These are phyloP conservation scores for Tuber magnatum DNA, from an alignment of 495 filamentous ascomycete genomes.

Conservation along the genomic window DNA sequence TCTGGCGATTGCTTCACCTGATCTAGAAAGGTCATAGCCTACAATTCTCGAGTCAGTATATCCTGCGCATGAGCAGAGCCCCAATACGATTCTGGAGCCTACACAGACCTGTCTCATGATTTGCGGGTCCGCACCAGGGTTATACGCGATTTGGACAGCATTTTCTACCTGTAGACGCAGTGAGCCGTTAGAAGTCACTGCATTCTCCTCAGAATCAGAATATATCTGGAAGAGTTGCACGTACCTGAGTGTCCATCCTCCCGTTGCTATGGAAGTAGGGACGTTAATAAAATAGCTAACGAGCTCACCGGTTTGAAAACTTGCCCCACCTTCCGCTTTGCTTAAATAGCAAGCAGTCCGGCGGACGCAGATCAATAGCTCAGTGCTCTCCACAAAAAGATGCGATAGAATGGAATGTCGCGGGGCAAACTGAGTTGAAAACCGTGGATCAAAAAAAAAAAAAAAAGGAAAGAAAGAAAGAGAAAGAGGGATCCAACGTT, in stretches of 20 bases:
- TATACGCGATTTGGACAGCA: slow-evolving; percentile 35
- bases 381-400: not conserved
- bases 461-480: not conserved
- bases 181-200: not conserved
- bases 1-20: slow-evolving; percentile 37
- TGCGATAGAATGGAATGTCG: not conserved
- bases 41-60: not conserved
- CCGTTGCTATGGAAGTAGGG: not conserved
- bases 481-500: not conserved
- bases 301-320: not conserved
- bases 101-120: slow-evolving; percentile 35
- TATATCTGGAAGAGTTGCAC: not conserved
- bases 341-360: not conserved
- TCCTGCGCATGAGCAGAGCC: slow-evolving; percentile 9
- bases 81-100: not conserved
- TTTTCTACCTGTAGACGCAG: slow-evolving; percentile 33
- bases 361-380: not conserved
- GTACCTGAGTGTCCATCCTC: slow-evolving; percentile 29
- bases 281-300: not conserved
- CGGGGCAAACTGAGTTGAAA: not conserved
- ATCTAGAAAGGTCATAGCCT: slow-evolving; percentile 39
- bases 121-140: slow-evolving; percentile 26
- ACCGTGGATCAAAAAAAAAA: not conserved
- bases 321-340: slow-evolving; percentile 2
- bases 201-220: not conserved